Conservation (phyloP, 306 rosid species). For the Amphicarpaea edgeworthii region DNA sequence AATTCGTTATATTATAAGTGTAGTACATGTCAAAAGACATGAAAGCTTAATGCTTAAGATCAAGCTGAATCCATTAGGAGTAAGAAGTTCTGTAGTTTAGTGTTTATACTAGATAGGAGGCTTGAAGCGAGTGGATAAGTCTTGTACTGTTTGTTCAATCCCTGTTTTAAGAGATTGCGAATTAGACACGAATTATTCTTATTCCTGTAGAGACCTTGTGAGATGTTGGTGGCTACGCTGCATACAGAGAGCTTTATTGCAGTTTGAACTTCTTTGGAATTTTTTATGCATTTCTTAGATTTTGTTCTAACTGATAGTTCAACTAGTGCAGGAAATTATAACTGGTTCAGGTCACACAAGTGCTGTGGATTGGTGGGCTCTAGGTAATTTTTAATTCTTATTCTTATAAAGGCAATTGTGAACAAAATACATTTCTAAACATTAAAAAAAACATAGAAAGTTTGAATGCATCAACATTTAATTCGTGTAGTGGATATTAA, state of each 20-base stretch:
- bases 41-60: not conserved
- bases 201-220: not conserved
- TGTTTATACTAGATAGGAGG: too few species aligned
- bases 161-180: slow-evolving; percentile 3
- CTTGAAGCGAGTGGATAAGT: too few species aligned
- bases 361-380: slow-evolving; percentile 99
- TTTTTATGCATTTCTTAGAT: slow-evolving; percentile 8
- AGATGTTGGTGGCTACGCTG: not conserved
- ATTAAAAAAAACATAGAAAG: too few species aligned
- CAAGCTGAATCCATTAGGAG: not conserved
- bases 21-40: not conserved
- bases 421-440: too few species aligned
- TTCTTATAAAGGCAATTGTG: too few species aligned
- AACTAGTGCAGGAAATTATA: slow-evolving; percentile 84
- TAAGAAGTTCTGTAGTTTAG: too few species aligned
- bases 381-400: slow-evolving; percentile 62
- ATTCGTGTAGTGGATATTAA: not conserved
- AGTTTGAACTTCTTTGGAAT: slow-evolving; percentile 18
- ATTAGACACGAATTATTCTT: not conserved
- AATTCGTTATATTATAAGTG: slow-evolving; percentile 10
- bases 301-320: slow-evolving; percentile 38
- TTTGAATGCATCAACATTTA: too few species aligned
- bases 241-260: not conserved
- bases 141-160: not conserved
- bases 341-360: slow-evolving; percentile 95